These are phyloP conservation scores for Pharus latifolius DNA, from an alignment of 176 grass and related monocot species.

Conservation along the genomic window DNA sequence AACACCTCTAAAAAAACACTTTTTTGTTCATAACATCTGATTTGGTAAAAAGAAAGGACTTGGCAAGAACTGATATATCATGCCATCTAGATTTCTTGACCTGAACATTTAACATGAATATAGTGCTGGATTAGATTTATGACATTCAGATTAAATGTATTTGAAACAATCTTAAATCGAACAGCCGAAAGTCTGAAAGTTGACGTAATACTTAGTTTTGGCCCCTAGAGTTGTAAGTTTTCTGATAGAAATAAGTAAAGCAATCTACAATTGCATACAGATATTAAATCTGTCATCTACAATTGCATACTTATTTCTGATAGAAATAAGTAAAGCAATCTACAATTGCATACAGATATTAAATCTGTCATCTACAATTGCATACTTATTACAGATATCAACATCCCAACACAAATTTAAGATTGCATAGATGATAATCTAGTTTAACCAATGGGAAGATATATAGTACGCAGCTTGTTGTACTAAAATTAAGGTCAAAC, in stretches of 20 bases:
- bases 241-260: neutral
- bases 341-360: neutral
- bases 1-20: too few relatives aligned
- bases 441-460: neutral
- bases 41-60: neutral
- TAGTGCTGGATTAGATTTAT: neutral
- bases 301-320: neutral
- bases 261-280: neutral
- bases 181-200: neutral
- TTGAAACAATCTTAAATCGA: neutral
- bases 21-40: too few relatives aligned
- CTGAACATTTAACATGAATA: neutral
- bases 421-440: neutral
- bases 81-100: neutral
- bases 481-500: conserved; percentile 28
- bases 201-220: neutral
- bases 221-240: too few relatives aligned
- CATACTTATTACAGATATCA: neutral
- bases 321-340: neutral
- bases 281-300: neutral
- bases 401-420: neutral
- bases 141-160: neutral
- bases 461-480: neutral
- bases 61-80: neutral
- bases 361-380: neutral